phyloP scores from a whole-genome alignment of 129 eudicot species.

The Flaveria bidentis region DNA sequence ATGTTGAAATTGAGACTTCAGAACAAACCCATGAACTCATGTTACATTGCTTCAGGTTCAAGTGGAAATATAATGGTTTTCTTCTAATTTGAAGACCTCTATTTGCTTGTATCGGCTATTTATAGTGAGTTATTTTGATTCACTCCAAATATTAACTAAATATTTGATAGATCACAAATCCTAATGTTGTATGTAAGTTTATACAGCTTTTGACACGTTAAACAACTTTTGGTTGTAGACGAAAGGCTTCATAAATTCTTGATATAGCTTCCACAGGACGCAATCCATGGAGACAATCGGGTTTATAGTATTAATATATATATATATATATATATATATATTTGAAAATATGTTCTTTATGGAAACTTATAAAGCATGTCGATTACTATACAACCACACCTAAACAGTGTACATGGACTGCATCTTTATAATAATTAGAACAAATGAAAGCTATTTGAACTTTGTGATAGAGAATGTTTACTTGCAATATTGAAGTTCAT shows the following conservation, averaged over 20 bases:
- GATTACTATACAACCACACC: too few relatives aligned
- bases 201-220: constrained; percentile 53
- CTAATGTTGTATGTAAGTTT: neutral
- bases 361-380: too few relatives aligned
- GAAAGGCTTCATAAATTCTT: constrained; percentile 72
- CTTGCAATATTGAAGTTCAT: too few relatives aligned
- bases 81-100: constrained; percentile 85
- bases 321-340: too few relatives aligned
- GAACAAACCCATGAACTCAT: constrained; percentile 57
- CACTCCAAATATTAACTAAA: neutral
- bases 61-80: constrained; percentile 94
- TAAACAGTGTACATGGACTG: too few relatives aligned
- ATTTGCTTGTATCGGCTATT: constrained; percentile 81
- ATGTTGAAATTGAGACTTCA: constrained; percentile 88
- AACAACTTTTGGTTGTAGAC: constrained; percentile 79
- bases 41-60: constrained; percentile 75
- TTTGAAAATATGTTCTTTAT: too few relatives aligned
- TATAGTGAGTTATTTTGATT: constrained; percentile 70
- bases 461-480: too few relatives aligned
- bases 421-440: too few relatives aligned
- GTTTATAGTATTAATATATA: too few relatives aligned
- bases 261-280: constrained; percentile 79
- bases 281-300: constrained; percentile 25
- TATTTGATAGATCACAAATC: neutral
- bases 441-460: too few relatives aligned